These are phyloP conservation scores for Fusarium secorum DNA, from an alignment of 2,329 filamentous ascomycete genomes.

Conservation along the genomic window DNA sequence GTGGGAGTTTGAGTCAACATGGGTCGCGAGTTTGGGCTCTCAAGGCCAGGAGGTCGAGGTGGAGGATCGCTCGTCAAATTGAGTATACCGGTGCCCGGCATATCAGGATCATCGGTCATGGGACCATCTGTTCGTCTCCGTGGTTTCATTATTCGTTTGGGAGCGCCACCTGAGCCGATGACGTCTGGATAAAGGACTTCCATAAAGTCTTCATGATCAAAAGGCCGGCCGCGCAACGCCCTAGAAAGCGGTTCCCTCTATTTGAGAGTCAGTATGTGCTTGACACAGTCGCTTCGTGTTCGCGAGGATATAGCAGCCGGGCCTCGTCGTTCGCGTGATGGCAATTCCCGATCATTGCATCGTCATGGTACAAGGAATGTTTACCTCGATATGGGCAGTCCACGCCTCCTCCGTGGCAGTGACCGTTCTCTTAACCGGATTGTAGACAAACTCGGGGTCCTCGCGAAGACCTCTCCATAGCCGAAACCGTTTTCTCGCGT, in stretches of 20 bases:
- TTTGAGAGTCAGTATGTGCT: slow-evolving; percentile 26
- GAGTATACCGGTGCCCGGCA: slow-evolving; percentile 57
- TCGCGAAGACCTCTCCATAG: slow-evolving; percentile 66
- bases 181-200: slow-evolving; percentile 68
- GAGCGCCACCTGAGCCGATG: slow-evolving; percentile 65
- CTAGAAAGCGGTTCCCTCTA: slow-evolving; percentile 67
- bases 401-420: slow-evolving; percentile 65
- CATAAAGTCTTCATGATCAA: slow-evolving; percentile 68
- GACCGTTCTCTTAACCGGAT: slow-evolving; percentile 58
- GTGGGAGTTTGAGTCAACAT: slow-evolving; percentile 44
- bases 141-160: slow-evolving; percentile 66
- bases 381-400: slow-evolving; percentile 64
- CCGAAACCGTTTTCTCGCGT: slow-evolving; percentile 69
- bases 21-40: slow-evolving; percentile 42
- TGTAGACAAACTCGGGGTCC: slow-evolving; percentile 65
- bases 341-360: not conserved
- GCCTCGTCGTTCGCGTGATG: slow-evolving; percentile 2
- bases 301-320: not conserved
- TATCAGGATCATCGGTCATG: slow-evolving; percentile 56
- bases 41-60: slow-evolving; percentile 33
- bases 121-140: slow-evolving; percentile 58
- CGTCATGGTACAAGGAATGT: slow-evolving; percentile 36
- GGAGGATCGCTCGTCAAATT: slow-evolving; percentile 52
- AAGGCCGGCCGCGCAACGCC: slow-evolving; percentile 63
- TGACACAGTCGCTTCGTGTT: not conserved